phyloP scores from a whole-genome alignment of 139 green algal species.

The Tetratostichococcus sp. region DNA sequence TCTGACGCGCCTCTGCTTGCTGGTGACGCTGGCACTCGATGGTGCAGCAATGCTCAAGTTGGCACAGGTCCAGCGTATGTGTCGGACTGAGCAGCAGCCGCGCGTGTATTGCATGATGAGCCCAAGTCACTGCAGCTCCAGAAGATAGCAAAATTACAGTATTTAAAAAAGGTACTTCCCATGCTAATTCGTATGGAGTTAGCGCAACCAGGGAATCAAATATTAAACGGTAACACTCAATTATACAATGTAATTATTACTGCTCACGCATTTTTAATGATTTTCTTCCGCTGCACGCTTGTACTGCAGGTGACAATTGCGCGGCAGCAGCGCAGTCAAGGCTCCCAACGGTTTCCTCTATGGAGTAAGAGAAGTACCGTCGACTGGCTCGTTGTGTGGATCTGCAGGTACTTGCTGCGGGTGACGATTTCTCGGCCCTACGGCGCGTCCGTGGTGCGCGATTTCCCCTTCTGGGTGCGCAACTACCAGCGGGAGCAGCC shows the following conservation, averaged over 20 bases:
- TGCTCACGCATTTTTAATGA: conserved; percentile 45
- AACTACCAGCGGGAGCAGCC: conserved; percentile 50
- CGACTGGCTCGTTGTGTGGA: neutral
- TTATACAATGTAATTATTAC: conserved; percentile 56
- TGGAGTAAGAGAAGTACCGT: too few species aligned
- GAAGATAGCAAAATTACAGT: conserved; percentile 54
- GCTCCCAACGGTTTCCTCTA: too few species aligned
- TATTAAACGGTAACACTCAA: conserved; percentile 36
- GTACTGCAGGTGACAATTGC: too few species aligned
- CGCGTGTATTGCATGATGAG: conserved; percentile 60
- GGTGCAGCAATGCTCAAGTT: too few species aligned
- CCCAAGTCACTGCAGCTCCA: conserved; percentile 54
- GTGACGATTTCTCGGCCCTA: conserved; percentile 80
- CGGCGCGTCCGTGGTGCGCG: conserved; percentile 67
- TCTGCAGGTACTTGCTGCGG: conserved; percentile 78
- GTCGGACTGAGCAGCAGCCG: too few species aligned
- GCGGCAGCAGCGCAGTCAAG: too few species aligned
- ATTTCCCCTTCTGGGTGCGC: conserved; percentile 87
- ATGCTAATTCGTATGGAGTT: conserved; percentile 5
- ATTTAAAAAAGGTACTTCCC: conserved; percentile 64
- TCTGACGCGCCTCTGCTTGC: too few species aligned
- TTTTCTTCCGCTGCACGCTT: too few species aligned
- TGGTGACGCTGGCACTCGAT: too few species aligned
- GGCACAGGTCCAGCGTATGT: too few species aligned
- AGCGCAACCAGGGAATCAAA: neutral